Percentiles rank a stretch among this genome's conserved stretches.
Evolutionary conservation across 305 asterid genomes (phyloP).

Genomic region (Lippia alba): DNA sequence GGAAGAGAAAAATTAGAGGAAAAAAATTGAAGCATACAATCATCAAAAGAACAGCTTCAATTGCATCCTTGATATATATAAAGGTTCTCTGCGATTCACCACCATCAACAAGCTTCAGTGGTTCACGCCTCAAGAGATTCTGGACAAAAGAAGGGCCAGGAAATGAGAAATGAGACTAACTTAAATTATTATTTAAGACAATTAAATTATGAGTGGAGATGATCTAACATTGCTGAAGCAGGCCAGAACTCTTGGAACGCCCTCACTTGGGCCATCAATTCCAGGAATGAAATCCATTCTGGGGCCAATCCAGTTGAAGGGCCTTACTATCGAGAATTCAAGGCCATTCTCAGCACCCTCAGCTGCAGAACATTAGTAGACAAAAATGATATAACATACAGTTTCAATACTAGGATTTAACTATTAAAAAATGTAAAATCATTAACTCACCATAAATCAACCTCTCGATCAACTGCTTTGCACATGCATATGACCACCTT

Average conservation of each 20-base stretch:
- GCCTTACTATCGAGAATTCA: constrained; percentile 85
- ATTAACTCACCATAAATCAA: constrained; percentile 66
- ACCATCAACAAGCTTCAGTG: constrained; percentile 86
- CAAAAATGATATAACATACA: constrained; percentile 19
- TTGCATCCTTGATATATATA: constrained; percentile 83
- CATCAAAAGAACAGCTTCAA: constrained; percentile 86
- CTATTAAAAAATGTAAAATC: constrained; percentile 27
- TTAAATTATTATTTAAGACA: constrained; percentile 8
- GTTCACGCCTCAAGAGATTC: constrained; percentile 79
- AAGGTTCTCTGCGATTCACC: constrained; percentile 89
- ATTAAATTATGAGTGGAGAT: constrained; percentile 20
- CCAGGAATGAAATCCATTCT: constrained; percentile 96
- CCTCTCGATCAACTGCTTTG: constrained; percentile 78
- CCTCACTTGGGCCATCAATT: constrained; percentile 94
- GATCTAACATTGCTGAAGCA: constrained; percentile 84
- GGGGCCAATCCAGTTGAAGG: constrained; percentile 94
- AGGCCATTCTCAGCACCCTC: constrained; percentile 96
- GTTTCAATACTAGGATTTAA: constrained; percentile 15
- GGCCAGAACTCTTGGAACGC: constrained; percentile 89
- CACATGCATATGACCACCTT: constrained; percentile 86
- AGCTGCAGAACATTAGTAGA: constrained; percentile 52
- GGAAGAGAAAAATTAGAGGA: constrained; percentile 3
- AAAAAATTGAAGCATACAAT: constrained; percentile 50
- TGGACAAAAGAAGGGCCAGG: constrained; percentile 34
- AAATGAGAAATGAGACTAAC: constrained; percentile 25